Conservation (phyloP, 2,329 filamentous ascomycete genomes). For the Xylaria sp. region DNA sequence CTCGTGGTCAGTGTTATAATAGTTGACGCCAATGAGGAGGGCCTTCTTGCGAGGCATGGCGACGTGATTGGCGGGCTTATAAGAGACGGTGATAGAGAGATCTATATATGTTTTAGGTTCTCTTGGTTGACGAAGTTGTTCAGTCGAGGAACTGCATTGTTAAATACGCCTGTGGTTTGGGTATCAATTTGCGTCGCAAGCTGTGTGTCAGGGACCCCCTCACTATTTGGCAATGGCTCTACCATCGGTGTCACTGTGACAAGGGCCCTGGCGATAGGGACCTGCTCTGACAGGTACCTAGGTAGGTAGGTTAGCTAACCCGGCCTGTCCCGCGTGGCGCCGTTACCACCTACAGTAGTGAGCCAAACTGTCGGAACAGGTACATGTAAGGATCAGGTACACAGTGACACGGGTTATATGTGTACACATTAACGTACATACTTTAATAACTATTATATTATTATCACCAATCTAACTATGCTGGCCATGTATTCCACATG, state of each 20-base stretch:
- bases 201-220: neutral
- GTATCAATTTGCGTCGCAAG: neutral
- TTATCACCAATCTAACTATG: too few relatives aligned
- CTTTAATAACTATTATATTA: too few relatives aligned
- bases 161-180: neutral
- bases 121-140: neutral
- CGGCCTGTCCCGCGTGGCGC: constrained; percentile 12
- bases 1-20: constrained; percentile 40
- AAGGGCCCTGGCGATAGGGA: neutral
- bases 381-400: neutral
- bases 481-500: too few relatives aligned
- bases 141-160: neutral
- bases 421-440: too few relatives aligned
- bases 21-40: constrained; percentile 48
- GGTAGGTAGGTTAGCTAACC: neutral
- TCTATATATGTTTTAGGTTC: neutral
- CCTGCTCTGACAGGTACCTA: neutral
- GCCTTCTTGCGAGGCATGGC: constrained; percentile 49
- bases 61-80: neutral
- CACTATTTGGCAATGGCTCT: constrained; percentile 3
- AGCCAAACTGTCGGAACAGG: constrained; percentile 12
- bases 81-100: neutral
- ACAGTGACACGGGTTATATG: too few relatives aligned
- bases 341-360: too few relatives aligned
- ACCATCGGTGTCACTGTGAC: neutral